Evolutionary conservation across 2,329 filamentous ascomycete species (phyloP).

Genomic region (Nemania serpens): DNA sequence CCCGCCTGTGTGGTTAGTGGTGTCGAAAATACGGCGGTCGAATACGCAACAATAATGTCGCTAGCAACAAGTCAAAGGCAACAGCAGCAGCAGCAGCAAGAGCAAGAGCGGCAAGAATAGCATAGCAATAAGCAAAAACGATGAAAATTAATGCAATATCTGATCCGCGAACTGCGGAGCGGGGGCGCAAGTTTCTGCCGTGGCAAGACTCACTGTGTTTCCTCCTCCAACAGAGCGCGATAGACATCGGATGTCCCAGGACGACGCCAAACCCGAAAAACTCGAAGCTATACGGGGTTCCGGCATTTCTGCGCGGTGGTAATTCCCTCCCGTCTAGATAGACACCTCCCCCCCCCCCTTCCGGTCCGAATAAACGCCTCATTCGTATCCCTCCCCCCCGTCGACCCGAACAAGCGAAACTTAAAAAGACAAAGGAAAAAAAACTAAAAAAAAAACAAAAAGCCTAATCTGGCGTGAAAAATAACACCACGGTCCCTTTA

Average conservation of each 20-base stretch:
- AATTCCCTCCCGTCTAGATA: not conserved
- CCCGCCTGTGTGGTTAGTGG: not conserved
- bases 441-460: not conserved
- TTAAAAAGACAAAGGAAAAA: not conserved
- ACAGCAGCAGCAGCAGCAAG: too few relatives aligned
- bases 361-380: slow-evolving; percentile 23
- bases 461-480: too few relatives aligned
- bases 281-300: not conserved
- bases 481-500: too few relatives aligned
- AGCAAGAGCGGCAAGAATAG: too few relatives aligned
- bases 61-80: too few relatives aligned
- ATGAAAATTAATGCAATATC: too few relatives aligned
- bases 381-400: slow-evolving; percentile 12
- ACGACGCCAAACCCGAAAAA: slow-evolving; percentile 12
- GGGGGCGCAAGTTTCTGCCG: too few relatives aligned
- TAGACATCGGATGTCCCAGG: not conserved
- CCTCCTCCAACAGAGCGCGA: not conserved
- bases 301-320: slow-evolving; percentile 6
- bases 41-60: too few relatives aligned
- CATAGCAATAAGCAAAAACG: too few relatives aligned
- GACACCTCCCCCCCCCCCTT: not conserved
- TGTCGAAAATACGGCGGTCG: too few relatives aligned
- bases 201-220: too few relatives aligned
- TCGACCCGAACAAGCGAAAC: not conserved
- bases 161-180: too few relatives aligned